These are phyloP conservation scores for Adansonia gregorii DNA, from an alignment of 441 rosid genomes.

Conservation along the genomic window DNA sequence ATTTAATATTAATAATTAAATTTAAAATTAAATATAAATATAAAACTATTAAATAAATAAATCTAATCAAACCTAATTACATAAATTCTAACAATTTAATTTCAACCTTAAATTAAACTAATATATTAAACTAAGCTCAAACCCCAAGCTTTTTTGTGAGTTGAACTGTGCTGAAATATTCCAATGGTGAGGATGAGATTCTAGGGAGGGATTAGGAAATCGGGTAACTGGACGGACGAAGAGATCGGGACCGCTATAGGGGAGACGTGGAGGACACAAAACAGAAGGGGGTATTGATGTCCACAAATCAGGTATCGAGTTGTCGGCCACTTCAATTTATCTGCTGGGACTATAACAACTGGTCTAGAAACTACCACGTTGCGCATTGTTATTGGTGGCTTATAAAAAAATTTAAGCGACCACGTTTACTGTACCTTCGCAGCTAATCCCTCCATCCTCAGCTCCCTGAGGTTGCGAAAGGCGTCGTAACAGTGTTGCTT, in stretches of 20 bases:
- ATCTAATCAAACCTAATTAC: too few relatives aligned
- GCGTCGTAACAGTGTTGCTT: neutral
- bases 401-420: neutral
- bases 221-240: constrained; percentile 7
- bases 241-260: constrained; percentile 34
- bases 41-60: too few relatives aligned
- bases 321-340: constrained; percentile 79
- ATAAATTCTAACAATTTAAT: too few relatives aligned
- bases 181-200: neutral
- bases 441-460: neutral
- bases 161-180: neutral
- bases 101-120: too few relatives aligned
- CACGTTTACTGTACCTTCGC: constrained; percentile 4
- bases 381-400: constrained; percentile 26
- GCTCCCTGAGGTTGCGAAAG: neutral
- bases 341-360: constrained; percentile 37
- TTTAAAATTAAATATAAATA: too few relatives aligned
- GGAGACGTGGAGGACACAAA: constrained; percentile 49
- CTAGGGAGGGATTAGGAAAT: neutral
- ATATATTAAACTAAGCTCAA: too few relatives aligned
- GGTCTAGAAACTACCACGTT: constrained; percentile 48
- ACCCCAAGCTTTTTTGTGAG: too few relatives aligned
- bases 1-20: too few relatives aligned
- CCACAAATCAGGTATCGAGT: constrained; percentile 62
- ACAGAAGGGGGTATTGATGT: constrained; percentile 35